Percentiles rank a stretch among this genome's conserved stretches.
These are phyloP conservation scores for Phlebiopsis flavidoalba DNA, from an alignment of 768 basidiomycete species.

Conservation along the genomic window DNA sequence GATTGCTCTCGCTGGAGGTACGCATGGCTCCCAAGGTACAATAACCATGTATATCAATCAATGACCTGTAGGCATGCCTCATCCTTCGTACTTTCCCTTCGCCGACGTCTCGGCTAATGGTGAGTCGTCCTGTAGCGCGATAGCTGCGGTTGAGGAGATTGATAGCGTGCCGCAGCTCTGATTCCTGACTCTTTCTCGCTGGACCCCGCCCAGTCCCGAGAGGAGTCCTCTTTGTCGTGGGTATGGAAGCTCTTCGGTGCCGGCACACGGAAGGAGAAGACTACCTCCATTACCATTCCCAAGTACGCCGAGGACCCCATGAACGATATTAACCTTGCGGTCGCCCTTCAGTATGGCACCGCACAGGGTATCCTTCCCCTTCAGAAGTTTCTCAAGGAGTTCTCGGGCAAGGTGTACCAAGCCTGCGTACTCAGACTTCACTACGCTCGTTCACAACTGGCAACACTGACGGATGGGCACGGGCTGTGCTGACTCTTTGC, in stretches of 20 bases:
- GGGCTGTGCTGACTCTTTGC: conserved; percentile 53
- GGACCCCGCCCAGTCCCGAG: conserved; percentile 18
- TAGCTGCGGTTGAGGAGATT: neutral
- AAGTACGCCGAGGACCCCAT: conserved; percentile 47
- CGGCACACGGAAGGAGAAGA: conserved; percentile 33
- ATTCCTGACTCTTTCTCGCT: conserved; percentile 45
- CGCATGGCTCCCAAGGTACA: conserved; percentile 9
- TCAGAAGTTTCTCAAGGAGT: conserved; percentile 50
- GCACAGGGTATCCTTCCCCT: conserved; percentile 52
- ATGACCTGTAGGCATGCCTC: conserved; percentile 48
- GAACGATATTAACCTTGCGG: conserved; percentile 53
- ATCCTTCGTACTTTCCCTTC: conserved; percentile 68
- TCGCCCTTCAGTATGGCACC: conserved; percentile 65
- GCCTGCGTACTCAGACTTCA: conserved; percentile 61
- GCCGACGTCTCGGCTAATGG: conserved; percentile 50
- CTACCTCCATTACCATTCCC: conserved; percentile 46
- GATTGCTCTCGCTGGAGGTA: conserved; percentile 68
- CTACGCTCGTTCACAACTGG: conserved; percentile 54
- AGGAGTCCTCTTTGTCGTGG: conserved; percentile 42
- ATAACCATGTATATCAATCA: neutral
- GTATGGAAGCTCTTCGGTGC: conserved; percentile 49
- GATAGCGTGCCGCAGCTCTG: conserved; percentile 22
- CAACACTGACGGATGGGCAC: conserved; percentile 70
- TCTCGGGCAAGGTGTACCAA: conserved; percentile 46
- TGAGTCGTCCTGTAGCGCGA: conserved; percentile 7